Evolutionary conservation across 78 protist genomes (phyloP), one percentile per base, ranked within the genome.

Genomic region (Bigelowiella natans): DNA sequence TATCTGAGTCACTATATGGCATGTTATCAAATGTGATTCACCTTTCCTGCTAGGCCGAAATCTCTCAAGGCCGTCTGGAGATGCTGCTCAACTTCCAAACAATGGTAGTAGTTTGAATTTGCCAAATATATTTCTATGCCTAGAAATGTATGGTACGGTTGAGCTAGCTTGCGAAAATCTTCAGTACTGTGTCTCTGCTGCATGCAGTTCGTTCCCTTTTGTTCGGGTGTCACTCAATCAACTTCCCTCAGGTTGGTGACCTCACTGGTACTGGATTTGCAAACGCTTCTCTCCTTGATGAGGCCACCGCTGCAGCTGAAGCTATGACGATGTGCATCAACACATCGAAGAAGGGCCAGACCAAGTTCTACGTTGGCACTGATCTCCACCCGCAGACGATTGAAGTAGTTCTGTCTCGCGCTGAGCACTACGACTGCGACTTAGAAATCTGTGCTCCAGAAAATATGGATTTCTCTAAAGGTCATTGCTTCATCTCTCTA

Each of bases 1-100:
- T n/a, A n/a, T n/a, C n/a, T n/a, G n/a, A n/a, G n/a, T n/a, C n/a
- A n/a, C n/a, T n/a, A n/a, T n/a, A n/a, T n/a, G n/a, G n/a, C n/a
- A n/a, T n/a, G n/a, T n/a, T n/a, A n/a, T n/a, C n/a, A n/a, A n/a
- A n/a, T n/a, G n/a, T n/a, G n/a, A n/a, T n/a, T n/a, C 31, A 92
- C n/a, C n/a, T n/a, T n/a, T n/a, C n/a, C n/a, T n/a, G n/a, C n/a
- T 18, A 51, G 93, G 97, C 99, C 0, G 99, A 98, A 94, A 93
- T 98, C 18, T 63, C 98, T 18, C 99, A 97, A 93, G 99, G 98
- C 31, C 96, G 99, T 18, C 93, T 98, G 34, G 99, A 98, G 94
- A 92, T 97, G 36, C 95, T 98, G 28, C 88, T 98, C 88, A 97
- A 96, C 95, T 98, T 89, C 94, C 99, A 98, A 94, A 95, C 98